These are phyloP conservation scores for Berberis thunbergii DNA, from an alignment of 164 flowering plant species.

Conservation along the genomic window DNA sequence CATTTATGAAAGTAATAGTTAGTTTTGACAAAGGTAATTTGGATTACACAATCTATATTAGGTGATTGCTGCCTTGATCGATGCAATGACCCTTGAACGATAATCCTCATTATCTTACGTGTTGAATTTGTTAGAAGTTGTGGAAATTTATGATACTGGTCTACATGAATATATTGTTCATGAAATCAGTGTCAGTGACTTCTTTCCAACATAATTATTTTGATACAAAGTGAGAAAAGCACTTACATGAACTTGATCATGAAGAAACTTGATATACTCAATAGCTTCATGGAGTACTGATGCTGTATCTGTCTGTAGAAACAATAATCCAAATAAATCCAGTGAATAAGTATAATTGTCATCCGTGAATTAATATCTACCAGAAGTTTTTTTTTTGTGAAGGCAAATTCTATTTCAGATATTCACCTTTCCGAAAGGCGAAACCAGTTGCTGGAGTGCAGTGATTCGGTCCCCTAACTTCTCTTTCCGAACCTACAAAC, in stretches of 20 bases:
- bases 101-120: not conserved
- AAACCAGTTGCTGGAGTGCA: slow-evolving; percentile 97
- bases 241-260: slow-evolving; percentile 74
- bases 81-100: not conserved
- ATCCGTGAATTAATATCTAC: too few relatives aligned
- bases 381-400: not conserved
- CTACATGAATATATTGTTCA: too few relatives aligned
- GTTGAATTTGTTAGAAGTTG: not conserved
- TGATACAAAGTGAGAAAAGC: not conserved
- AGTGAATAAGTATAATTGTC: not conserved
- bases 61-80: too few relatives aligned
- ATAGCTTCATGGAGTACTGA: slow-evolving; percentile 79
- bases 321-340: not conserved
- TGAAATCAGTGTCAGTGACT: too few relatives aligned
- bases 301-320: slow-evolving; percentile 35
- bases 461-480: slow-evolving; percentile 99
- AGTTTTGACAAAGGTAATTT: not conserved
- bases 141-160: too few relatives aligned
- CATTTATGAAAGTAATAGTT: not conserved
- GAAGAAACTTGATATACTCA: slow-evolving; percentile 81
- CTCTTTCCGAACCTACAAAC: slow-evolving; percentile 80
- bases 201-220: too few relatives aligned
- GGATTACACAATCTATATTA: too few relatives aligned
- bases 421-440: slow-evolving; percentile 96
- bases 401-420: slow-evolving; percentile 10